These are phyloP conservation scores for Stagonosporopsis vannaccii DNA, from an alignment of 2,329 filamentous ascomycete genomes.

Conservation along the genomic window DNA sequence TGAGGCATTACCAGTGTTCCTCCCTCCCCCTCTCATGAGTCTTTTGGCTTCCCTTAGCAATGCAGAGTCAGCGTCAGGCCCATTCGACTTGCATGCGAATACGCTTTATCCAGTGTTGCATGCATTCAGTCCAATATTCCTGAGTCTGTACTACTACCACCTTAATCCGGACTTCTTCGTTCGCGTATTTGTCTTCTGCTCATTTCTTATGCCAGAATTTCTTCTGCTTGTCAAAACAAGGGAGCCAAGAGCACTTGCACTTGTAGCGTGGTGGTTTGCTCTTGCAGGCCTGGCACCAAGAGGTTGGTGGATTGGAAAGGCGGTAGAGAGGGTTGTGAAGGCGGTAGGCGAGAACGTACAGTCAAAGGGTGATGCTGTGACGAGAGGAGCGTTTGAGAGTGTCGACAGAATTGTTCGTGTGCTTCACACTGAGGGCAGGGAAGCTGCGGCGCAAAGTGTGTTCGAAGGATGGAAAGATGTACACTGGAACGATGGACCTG, in stretches of 20 bases:
- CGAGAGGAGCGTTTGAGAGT: conserved; percentile 28
- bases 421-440: conserved; percentile 21
- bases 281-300: conserved; percentile 34
- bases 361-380: conserved; percentile 15
- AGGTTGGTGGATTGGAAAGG: conserved; percentile 33
- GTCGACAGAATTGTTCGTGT: conserved; percentile 29
- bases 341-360: conserved; percentile 30
- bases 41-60: conserved; percentile 29
- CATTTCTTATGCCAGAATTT: conserved; percentile 42
- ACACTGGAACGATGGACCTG: conserved; percentile 35
- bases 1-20: conserved; percentile 29
- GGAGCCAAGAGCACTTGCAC: conserved; percentile 37
- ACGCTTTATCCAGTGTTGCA: conserved; percentile 38
- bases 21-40: conserved; percentile 36
- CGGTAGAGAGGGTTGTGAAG: conserved; percentile 27
- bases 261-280: conserved; percentile 42
- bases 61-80: conserved; percentile 15
- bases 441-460: conserved; percentile 33
- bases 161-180: conserved; percentile 39
- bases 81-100: conserved; percentile 30
- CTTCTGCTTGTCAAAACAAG: conserved; percentile 28
- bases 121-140: conserved; percentile 42
- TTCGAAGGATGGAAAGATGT: conserved; percentile 40
- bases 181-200: conserved; percentile 38
- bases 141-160: conserved; percentile 43